A percentile compares a stretch with the other conserved stretches of the same genome.
These are phyloP conservation scores for Penstemon eatonii DNA, from an alignment of 257 asterid species.

Conservation along the genomic window DNA sequence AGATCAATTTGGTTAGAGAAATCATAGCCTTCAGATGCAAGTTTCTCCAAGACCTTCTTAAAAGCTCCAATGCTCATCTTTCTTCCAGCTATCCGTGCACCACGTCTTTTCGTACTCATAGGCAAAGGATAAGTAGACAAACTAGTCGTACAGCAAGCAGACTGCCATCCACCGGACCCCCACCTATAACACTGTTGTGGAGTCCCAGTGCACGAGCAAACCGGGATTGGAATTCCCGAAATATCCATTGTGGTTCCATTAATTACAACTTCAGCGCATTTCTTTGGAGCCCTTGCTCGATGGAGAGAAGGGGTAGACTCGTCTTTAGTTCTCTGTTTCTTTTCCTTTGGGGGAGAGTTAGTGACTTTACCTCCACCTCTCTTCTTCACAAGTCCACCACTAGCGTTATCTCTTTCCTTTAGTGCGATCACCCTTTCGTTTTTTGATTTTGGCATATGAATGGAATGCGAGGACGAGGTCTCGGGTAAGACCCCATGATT, in stretches of 20 bases:
- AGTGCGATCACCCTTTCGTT: constrained; percentile 35
- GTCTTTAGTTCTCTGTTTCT: constrained; percentile 59
- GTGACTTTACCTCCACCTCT: constrained; percentile 46
- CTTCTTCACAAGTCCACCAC: constrained; percentile 43
- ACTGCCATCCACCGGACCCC: constrained; percentile 98
- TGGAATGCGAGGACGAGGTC: constrained; percentile 53
- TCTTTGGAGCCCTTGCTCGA: constrained; percentile 73
- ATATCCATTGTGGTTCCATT: constrained; percentile 75
- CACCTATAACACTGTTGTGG: constrained; percentile 87
- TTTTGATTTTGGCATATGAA: constrained; percentile 50
- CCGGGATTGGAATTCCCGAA: constrained; percentile 68
- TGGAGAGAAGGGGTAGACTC: constrained; percentile 40
- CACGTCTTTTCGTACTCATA: constrained; percentile 76
- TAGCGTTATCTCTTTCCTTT: constrained; percentile 42
- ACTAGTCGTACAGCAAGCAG: constrained; percentile 83
- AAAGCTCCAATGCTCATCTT: constrained; percentile 95
- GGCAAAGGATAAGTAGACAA: constrained; percentile 76
- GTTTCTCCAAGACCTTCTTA: constrained; percentile 82
- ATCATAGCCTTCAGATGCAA: constrained; percentile 66
- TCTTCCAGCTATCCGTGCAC: constrained; percentile 86
- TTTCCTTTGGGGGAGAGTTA: constrained; percentile 52
- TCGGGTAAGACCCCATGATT: constrained; percentile 56
- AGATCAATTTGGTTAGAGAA: constrained; percentile 75
- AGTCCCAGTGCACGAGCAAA: constrained; percentile 84
- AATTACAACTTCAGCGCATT: constrained; percentile 65